Percentiles rank a stretch among this genome's conserved stretches.
phyloP scores from a whole-genome alignment of 2,329 filamentous ascomycete species.

The Ophiostoma quercus region DNA sequence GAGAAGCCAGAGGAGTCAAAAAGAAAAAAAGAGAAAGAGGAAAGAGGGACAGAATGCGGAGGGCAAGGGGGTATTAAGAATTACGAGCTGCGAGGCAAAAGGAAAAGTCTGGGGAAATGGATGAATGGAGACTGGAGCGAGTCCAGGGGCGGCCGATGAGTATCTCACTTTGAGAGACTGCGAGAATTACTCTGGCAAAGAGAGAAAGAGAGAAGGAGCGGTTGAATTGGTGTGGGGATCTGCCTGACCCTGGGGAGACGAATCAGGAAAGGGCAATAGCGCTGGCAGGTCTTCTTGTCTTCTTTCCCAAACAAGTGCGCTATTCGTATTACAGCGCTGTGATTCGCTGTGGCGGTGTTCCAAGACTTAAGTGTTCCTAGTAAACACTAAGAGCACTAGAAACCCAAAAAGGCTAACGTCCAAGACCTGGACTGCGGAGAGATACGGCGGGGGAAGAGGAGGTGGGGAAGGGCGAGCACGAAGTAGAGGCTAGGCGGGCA shows the following conservation, averaged over 20 bases:
- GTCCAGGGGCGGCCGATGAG: too few species aligned
- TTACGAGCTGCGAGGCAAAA: too few species aligned
- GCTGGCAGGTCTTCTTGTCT: not conserved
- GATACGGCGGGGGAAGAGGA: not conserved
- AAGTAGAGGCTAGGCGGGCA: not conserved
- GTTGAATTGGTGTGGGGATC: slow-evolving; percentile 18
- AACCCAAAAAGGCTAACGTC: not conserved
- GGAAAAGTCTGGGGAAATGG: slow-evolving; percentile 22
- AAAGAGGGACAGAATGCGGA: slow-evolving; percentile 8
- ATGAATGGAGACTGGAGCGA: slow-evolving; percentile 4
- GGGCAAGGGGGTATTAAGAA: slow-evolving; percentile 16
- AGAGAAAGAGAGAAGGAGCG: not conserved
- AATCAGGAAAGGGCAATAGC: slow-evolving; percentile 2
- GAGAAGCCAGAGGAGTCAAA: not conserved
- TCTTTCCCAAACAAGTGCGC: not conserved
- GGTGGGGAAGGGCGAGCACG: not conserved
- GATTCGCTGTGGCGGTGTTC: not conserved
- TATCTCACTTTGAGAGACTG: not conserved
- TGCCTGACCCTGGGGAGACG: not conserved
- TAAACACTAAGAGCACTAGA: too few species aligned
- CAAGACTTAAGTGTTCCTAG: not conserved
- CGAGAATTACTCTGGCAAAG: slow-evolving; percentile 6
- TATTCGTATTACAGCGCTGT: not conserved
- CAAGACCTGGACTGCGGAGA: not conserved
- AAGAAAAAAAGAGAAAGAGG: not conserved